These are phyloP conservation scores for Rhynchosporium agropyri DNA, from an alignment of 2,329 filamentous ascomycete genomes.

Conservation along the genomic window DNA sequence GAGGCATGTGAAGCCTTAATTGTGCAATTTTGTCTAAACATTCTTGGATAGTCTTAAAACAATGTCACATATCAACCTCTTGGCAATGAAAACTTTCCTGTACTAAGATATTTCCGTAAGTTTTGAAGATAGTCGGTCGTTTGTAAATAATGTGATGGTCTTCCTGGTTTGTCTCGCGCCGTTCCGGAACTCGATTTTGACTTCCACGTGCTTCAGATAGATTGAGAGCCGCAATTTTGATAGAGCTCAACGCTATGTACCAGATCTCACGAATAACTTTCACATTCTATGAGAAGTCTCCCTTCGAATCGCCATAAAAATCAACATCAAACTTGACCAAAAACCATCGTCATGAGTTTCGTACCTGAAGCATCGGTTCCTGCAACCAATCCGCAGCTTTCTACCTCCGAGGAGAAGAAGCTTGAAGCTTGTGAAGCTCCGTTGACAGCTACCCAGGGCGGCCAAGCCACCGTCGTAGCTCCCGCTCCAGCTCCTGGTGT, in stretches of 20 bases:
- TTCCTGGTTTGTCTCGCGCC: neutral
- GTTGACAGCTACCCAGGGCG: constrained; percentile 14
- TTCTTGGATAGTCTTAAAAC: neutral
- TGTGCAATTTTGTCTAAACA: neutral
- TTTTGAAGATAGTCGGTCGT: neutral
- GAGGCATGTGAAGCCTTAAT: constrained; percentile 1
- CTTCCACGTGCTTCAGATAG: constrained; percentile 11
- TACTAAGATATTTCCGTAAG: neutral
- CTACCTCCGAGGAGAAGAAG: constrained; percentile 26
- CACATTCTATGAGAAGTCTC: constrained; percentile 21
- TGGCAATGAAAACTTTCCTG: too few species aligned
- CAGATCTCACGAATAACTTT: constrained; percentile 20
- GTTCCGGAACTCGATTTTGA: constrained; percentile 1
- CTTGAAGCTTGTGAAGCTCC: constrained; percentile 24
- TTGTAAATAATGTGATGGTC: neutral
- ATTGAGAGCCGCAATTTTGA: constrained; percentile 21
- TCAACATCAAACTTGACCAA: constrained; percentile 2
- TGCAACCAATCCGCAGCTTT: constrained; percentile 22
- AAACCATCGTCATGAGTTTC: constrained; percentile 28
- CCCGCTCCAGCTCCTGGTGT: constrained; percentile 3
- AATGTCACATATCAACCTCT: too few species aligned
- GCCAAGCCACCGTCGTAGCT: constrained; percentile 17
- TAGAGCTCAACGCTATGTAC: constrained; percentile 6
- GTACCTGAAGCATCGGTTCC: constrained; percentile 32
- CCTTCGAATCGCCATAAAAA: neutral